These are phyloP conservation scores for Myrica gale DNA, from an alignment of 306 rosid species.

Conservation along the genomic window DNA sequence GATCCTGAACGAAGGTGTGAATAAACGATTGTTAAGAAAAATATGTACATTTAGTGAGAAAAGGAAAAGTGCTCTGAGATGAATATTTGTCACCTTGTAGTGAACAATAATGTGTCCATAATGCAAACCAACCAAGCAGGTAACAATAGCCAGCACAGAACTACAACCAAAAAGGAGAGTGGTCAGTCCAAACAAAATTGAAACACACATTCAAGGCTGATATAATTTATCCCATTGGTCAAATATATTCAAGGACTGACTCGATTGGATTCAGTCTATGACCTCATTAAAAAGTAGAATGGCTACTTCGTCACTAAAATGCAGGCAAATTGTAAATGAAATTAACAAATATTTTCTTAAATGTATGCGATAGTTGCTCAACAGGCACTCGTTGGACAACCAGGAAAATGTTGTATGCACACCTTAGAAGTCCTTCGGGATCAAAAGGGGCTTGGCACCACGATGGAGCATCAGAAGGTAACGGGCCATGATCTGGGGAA, in stretches of 20 bases:
- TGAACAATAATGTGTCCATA: slow-evolving; percentile 86
- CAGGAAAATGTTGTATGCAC: slow-evolving; percentile 9
- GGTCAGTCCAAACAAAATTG: slow-evolving; percentile 16
- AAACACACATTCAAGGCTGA: not conserved
- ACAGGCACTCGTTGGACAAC: slow-evolving; percentile 7
- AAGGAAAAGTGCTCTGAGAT: not conserved
- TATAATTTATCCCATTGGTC: not conserved
- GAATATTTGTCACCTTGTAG: slow-evolving; percentile 53
- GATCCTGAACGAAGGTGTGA: slow-evolving; percentile 53
- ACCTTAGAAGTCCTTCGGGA: slow-evolving; percentile 97
- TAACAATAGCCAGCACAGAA: slow-evolving; percentile 85
- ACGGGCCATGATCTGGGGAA: slow-evolving; percentile 79
- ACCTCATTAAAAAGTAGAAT: not conserved
- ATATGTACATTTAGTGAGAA: not conserved
- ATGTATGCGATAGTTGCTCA: not conserved
- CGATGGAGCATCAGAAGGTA: slow-evolving; percentile 85
- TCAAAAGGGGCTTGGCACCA: slow-evolving; percentile 99
- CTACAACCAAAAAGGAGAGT: slow-evolving; percentile 35
- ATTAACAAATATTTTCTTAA: not conserved
- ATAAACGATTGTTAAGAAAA: not conserved
- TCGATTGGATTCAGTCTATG: not conserved
- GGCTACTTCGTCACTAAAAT: not conserved
- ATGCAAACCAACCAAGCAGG: slow-evolving; percentile 94
- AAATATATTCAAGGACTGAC: not conserved
- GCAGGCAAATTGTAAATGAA: not conserved